phyloP scores from a whole-genome alignment of 176 grass and related monocot genomes.

The Oryza longistaminata region DNA sequence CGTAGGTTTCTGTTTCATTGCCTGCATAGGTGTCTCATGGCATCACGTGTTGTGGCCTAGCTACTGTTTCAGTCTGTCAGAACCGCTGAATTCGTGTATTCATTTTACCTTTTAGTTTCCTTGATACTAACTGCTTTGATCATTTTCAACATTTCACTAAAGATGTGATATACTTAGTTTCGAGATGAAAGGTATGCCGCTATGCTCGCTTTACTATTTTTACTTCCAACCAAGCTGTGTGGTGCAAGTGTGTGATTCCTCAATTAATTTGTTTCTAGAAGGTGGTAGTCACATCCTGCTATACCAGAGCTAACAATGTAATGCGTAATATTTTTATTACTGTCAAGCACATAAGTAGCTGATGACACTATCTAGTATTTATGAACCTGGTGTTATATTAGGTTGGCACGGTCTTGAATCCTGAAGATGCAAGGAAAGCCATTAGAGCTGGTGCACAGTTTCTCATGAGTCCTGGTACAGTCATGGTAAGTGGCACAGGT shows the following conservation, averaged over 20 bases:
- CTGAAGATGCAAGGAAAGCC: slow-evolving; percentile 76
- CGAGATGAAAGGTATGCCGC: background rate
- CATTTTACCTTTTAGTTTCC: background rate
- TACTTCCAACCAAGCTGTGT: background rate
- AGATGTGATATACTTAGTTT: background rate
- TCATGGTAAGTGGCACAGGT: slow-evolving; percentile 44
- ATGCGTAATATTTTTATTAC: background rate
- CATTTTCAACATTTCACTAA: background rate
- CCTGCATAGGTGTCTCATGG: background rate
- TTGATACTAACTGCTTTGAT: background rate
- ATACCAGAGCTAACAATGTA: background rate
- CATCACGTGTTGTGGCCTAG: background rate
- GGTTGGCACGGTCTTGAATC: slow-evolving; percentile 80
- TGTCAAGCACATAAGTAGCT: background rate
- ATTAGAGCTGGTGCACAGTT: slow-evolving; percentile 72
- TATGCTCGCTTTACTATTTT: background rate
- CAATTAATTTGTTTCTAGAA: background rate
- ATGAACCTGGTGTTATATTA: slow-evolving; percentile 20
- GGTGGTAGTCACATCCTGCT: background rate
- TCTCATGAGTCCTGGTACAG: slow-evolving; percentile 87
- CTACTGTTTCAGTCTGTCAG: background rate
- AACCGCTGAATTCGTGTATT: background rate
- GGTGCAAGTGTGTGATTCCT: background rate
- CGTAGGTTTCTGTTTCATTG: background rate
- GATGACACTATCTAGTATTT: background rate